These are phyloP conservation scores for Moricandia moricandioides DNA, from an alignment of 345 rosid genomes.

Conservation along the genomic window DNA sequence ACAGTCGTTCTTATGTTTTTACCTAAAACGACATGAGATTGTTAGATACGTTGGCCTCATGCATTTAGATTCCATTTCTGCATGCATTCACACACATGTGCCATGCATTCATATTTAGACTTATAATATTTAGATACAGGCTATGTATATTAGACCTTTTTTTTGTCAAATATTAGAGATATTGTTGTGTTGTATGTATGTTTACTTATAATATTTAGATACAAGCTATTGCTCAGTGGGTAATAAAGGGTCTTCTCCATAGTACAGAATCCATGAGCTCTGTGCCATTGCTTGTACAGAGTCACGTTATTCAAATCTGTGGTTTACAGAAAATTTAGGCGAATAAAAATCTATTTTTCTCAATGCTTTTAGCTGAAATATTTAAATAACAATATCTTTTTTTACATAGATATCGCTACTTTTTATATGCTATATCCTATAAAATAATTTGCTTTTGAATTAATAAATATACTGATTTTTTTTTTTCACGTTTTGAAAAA, in stretches of 20 bases:
- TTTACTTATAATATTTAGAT: not conserved
- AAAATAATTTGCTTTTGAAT: not conserved
- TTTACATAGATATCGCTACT: not conserved
- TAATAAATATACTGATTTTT: not conserved
- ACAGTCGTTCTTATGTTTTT: constrained; percentile 25
- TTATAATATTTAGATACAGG: too few relatives aligned
- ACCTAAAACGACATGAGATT: constrained; percentile 28
- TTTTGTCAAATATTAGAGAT: not conserved
- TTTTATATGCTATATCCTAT: not conserved
- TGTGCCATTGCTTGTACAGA: constrained; percentile 37
- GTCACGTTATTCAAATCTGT: constrained; percentile 22
- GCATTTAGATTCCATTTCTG: constrained; percentile 19
- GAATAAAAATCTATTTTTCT: not conserved
- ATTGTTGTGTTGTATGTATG: not conserved
- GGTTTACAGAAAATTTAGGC: constrained; percentile 8
- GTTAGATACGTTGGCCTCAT: constrained; percentile 18
- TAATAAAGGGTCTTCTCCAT: constrained; percentile 24
- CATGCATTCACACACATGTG: constrained; percentile 13
- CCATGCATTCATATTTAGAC: not conserved
- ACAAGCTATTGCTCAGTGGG: constrained; percentile 26
- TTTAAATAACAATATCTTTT: not conserved
- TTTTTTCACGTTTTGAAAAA: not conserved
- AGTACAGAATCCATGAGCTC: constrained; percentile 42
- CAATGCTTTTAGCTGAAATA: not conserved
- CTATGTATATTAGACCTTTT: too few relatives aligned